Conservation (phyloP, 2,329 filamentous ascomycete species). For the Emmonsiellopsis sp. region DNA sequence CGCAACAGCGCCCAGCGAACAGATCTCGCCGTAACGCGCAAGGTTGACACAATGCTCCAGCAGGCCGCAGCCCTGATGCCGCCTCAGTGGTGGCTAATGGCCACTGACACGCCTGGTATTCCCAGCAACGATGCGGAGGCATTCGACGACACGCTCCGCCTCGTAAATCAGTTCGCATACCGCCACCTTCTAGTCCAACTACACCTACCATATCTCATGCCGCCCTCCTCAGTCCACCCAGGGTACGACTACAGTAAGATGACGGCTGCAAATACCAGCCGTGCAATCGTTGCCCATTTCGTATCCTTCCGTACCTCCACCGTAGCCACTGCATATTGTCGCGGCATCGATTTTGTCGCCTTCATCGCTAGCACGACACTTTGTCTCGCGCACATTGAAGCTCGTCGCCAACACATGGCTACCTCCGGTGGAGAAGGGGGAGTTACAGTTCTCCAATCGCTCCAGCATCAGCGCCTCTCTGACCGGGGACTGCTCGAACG, state of each 20-base stretch:
- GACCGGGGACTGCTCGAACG: slow-evolving; percentile 35
- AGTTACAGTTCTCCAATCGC: slow-evolving; percentile 11
- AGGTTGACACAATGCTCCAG: slow-evolving; percentile 36
- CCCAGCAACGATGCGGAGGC: slow-evolving; percentile 10
- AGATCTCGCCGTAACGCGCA: slow-evolving; percentile 34
- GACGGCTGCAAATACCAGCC: slow-evolving; percentile 41
- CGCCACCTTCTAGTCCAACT: slow-evolving; percentile 43
- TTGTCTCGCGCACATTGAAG: slow-evolving; percentile 17
- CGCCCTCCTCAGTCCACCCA: slow-evolving; percentile 17
- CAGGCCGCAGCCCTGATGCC: slow-evolving; percentile 32
- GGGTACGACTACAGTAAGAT: slow-evolving; percentile 42
- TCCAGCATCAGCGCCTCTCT: slow-evolving; percentile 30
- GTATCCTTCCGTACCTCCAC: slow-evolving; percentile 34
- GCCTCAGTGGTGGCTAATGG: slow-evolving; percentile 39
- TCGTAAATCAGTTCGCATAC: slow-evolving; percentile 42
- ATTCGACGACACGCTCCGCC: slow-evolving; percentile 23
- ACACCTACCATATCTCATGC: slow-evolving; percentile 48
- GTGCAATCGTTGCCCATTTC: slow-evolving; percentile 43
- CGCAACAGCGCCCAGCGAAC: slow-evolving; percentile 32
- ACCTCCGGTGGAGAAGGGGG: background rate
- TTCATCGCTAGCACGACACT: slow-evolving; percentile 19
- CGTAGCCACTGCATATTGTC: slow-evolving; percentile 14
- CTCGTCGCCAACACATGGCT: slow-evolving; percentile 8
- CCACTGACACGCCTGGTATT: slow-evolving; percentile 4
- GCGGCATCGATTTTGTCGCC: slow-evolving; percentile 18